Percentiles rank a stretch among this genome's conserved stretches.
phyloP scores from a whole-genome alignment of 495 filamentous ascomycete genomes.

The Podospora anserina region DNA sequence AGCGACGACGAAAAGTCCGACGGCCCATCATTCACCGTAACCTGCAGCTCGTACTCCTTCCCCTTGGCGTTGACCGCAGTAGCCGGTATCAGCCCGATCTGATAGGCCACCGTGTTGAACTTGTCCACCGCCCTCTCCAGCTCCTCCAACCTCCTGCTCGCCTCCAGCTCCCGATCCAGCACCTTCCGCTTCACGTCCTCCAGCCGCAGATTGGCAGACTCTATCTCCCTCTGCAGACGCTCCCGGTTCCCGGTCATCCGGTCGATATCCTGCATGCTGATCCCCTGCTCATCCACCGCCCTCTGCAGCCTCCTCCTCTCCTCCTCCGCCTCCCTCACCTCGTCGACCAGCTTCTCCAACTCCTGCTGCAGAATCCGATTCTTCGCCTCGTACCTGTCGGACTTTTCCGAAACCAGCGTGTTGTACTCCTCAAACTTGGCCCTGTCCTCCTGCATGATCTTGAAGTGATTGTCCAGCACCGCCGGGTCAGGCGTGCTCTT shows the following conservation, averaged over 20 bases:
- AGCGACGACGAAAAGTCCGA: slow-evolving; percentile 67
- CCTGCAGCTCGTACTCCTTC: slow-evolving; percentile 73
- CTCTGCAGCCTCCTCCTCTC: slow-evolving; percentile 77
- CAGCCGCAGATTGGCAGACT: slow-evolving; percentile 65
- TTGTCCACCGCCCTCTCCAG: slow-evolving; percentile 79
- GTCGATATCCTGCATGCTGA: slow-evolving; percentile 96
- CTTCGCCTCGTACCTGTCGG: slow-evolving; percentile 75
- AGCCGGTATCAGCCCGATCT: slow-evolving; percentile 82
- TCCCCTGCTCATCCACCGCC: slow-evolving; percentile 84
- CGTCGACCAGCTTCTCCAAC: slow-evolving; percentile 69
- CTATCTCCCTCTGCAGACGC: slow-evolving; percentile 78
- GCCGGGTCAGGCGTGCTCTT: slow-evolving; percentile 77
- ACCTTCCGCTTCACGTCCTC: slow-evolving; percentile 80
- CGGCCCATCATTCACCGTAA: slow-evolving; percentile 64
- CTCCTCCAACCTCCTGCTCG: slow-evolving; percentile 78
- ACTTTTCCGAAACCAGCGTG: slow-evolving; percentile 68
- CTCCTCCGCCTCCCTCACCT: slow-evolving; percentile 74
- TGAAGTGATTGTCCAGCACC: slow-evolving; percentile 77
- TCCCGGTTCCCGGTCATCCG: slow-evolving; percentile 96
- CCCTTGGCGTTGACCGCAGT: slow-evolving; percentile 83
- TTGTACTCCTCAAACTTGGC: slow-evolving; percentile 93
- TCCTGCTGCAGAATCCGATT: slow-evolving; percentile 76
- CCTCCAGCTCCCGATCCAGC: slow-evolving; percentile 78
- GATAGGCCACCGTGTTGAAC: slow-evolving; percentile 92
- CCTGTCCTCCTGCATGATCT: slow-evolving; percentile 85